Evolutionary conservation across 495 filamentous ascomycete species (phyloP), one percentile per base, ranked within the genome.

Genomic region (Clohesyomyces aquaticus): DNA sequence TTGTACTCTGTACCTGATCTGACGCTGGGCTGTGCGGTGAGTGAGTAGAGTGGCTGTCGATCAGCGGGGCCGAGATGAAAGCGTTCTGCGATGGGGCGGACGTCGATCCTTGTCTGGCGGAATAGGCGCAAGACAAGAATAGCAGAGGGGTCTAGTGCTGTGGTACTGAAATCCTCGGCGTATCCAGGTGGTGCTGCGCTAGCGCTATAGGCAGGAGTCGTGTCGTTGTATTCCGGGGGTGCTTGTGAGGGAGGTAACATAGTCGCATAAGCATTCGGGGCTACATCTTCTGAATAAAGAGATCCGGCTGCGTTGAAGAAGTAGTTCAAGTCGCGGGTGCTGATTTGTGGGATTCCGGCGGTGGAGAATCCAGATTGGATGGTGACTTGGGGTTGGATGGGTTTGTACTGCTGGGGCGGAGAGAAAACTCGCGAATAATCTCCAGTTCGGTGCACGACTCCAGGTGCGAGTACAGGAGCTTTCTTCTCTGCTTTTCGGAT

Each of bases 41-140:
- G 29, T 1, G 59, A 46, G n/a, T 63, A 63, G 12, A 55, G 48
- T 1, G 59, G 59, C 42, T 55, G 51, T 9, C 61, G 29, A 56
- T 63, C 51, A 16, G 61, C 61, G 19, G 50, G 61, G 12, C 61
- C 61, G n/a, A 63, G 41, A 27, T 55, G 53, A 27, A 63, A 45
- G 10, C 61, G 21, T 41, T 63, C 61, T 9, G 53, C 53, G 14
- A 63, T 57, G 41, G 61, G 61, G 28, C 29, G 23, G 25, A 63
- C 43, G 45, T 63, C 51, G 22, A 55, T 57, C 21, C 43, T 26
- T 11, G 61, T 63, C 21, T 43, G 43, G 53, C 61, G 52, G 29
- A 63, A 63, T 12, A 63, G 27, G 12, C 46, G 21, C 35, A 56
- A 46, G 8, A 63, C 61, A 2, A 63, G 25, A 19, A 56, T 51